A percentile compares a stretch with the other conserved stretches of the same genome.
These are phyloP conservation scores for Gastrolobium villosum DNA, from an alignment of 306 rosid genomes.

Conservation along the genomic window DNA sequence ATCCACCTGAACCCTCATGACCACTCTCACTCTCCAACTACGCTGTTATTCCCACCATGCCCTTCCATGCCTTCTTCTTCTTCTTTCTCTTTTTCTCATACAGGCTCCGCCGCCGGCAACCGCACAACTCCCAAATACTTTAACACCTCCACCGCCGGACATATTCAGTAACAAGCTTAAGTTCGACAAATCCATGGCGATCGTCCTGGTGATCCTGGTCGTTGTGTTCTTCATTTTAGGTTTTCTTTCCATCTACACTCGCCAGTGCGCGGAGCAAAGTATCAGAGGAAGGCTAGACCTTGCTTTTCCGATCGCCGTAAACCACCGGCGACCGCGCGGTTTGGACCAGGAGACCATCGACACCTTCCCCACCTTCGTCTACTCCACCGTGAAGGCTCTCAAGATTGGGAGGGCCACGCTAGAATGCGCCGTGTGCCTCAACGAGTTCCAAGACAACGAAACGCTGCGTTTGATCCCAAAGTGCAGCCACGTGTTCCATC, in stretches of 20 bases:
- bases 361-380: constrained; percentile 80
- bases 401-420: constrained; percentile 72
- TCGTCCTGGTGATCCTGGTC: constrained; percentile 63
- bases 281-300: constrained; percentile 50
- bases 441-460: constrained; percentile 79
- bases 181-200: constrained; percentile 67
- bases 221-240: constrained; percentile 71
- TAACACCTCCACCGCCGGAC: background rate
- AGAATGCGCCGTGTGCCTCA: constrained; percentile 94
- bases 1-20: constrained; percentile 34
- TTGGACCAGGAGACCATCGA: constrained; percentile 65
- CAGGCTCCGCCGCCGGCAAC: constrained; percentile 39
- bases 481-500: constrained; percentile 91
- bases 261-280: constrained; percentile 72
- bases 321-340: constrained; percentile 58
- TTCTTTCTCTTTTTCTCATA: constrained; percentile 25
- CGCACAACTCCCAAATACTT: constrained; percentile 46
- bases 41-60: constrained; percentile 35
- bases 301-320: constrained; percentile 21
- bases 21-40: constrained; percentile 14
- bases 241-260: constrained; percentile 82
- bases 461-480: constrained; percentile 91
- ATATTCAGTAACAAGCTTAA: background rate
- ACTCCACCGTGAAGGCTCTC: constrained; percentile 76
- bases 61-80: background rate